Evolutionary conservation across 73 alveolate genomes (phyloP).

Genomic region (Tetrahymena malaccensis): DNA sequence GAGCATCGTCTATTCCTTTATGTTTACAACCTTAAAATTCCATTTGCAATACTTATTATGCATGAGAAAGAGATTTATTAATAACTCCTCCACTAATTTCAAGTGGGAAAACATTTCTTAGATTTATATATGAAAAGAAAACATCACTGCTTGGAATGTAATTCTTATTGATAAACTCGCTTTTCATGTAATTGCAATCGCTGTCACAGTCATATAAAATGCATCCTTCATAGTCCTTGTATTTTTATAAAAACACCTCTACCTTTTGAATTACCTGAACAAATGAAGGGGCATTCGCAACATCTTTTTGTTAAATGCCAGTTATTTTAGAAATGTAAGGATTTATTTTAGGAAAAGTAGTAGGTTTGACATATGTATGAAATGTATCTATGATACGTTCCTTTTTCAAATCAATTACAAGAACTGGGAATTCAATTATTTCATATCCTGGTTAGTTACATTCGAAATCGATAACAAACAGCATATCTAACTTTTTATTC

Average conservation of each 20-base stretch:
- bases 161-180: neutral
- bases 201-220: neutral
- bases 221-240: neutral
- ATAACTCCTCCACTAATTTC: neutral
- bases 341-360: neutral
- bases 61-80: neutral
- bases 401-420: neutral
- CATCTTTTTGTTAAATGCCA: neutral
- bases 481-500: neutral
- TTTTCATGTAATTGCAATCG: neutral
- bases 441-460: neutral
- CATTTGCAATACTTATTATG: neutral
- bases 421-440: neutral
- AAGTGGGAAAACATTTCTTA: neutral
- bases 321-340: neutral
- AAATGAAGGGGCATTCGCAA: neutral
- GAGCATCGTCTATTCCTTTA: neutral
- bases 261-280: neutral
- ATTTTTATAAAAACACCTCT: neutral
- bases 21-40: neutral
- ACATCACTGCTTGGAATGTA: neutral
- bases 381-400: neutral
- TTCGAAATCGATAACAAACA: neutral
- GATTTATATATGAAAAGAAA: neutral
- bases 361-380: neutral